Evolutionary conservation across 306 rosid genomes (phyloP).

Genomic region (Sindora glabra): DNA sequence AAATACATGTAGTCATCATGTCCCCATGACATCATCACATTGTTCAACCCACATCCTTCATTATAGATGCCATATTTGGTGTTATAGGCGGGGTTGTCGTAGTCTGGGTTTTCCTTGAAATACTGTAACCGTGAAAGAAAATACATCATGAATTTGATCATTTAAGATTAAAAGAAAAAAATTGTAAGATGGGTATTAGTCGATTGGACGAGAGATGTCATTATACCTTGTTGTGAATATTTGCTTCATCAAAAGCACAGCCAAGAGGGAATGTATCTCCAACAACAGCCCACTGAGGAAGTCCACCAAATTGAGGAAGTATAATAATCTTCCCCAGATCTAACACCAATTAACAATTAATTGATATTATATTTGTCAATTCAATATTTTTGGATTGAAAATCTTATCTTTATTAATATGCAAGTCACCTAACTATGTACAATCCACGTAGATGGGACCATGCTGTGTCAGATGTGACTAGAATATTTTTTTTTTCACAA

Average conservation of each 20-base stretch:
- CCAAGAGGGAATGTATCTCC: conserved; percentile 73
- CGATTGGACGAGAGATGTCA: too few species aligned
- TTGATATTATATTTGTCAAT: too few species aligned
- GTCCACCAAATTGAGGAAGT: conserved; percentile 56
- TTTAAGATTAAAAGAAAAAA: background rate
- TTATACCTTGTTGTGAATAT: conserved; percentile 49
- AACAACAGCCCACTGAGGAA: conserved; percentile 77
- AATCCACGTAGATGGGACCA: too few species aligned
- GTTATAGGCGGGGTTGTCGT: conserved; percentile 19
- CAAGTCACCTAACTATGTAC: too few species aligned
- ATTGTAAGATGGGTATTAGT: too few species aligned
- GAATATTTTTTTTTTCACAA: too few species aligned
- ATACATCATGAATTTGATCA: background rate
- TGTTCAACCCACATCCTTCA: conserved; percentile 49
- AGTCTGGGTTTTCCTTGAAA: conserved; percentile 48
- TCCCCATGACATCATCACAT: conserved; percentile 59
- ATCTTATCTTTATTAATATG: too few species aligned
- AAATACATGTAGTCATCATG: conserved; percentile 69
- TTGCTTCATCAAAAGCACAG: conserved; percentile 61
- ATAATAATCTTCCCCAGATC: conserved; percentile 61
- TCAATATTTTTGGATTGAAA: too few species aligned
- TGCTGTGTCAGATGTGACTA: too few species aligned
- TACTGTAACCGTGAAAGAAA: conserved; percentile 31
- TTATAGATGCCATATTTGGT: conserved; percentile 41
- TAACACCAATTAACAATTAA: too few species aligned